Base-by-base conservation (phyloP, 352 stramenopile species). In the Phytophthora aleatoria region DNA sequence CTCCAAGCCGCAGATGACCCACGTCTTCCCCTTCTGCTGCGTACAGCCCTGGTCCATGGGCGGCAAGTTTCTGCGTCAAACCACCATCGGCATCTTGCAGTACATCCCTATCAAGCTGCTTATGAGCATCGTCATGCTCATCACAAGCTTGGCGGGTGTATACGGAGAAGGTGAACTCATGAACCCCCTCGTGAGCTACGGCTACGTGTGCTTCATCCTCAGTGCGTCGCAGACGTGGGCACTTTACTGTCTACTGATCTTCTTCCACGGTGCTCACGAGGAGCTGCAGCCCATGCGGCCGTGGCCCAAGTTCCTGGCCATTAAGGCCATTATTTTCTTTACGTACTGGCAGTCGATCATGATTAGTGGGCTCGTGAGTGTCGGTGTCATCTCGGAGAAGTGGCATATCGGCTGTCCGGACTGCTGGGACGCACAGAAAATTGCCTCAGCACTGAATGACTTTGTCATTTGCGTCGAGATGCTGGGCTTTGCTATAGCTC, bases 401-500 rank as follows among this genome's bases (percentile, higher is more conserved):
- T 95, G 83, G 84, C 73, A 85, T 52, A 96, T 95, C 33, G 84
- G 88, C 5, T 96, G 86, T 52, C 85, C 85, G 9, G 69, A 90
- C 35, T 97, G 84, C 64, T 96, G 85, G 88, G 77, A 85, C 55
- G 84, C 87, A 8, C 81, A 90, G 45, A 92, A 94, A 54, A 92
- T 97, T 64, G 87, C 81, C 13, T 96, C 92, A 49, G 93, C 85
- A 38, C 71, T 98, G 30, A 96, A 98, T 54, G 90, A 98, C 78
- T 96, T 98, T 65, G 76, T 98, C 67, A 98, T 98, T 63, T 98
- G 94, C 67, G 80, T 97, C 30, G 94, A 98, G 65, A 98, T 98
- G 94, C 81, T 98, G 50, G 81, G 95, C 49, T 96, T 97, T 50
- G 91, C 93, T 5, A 60, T 98, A 20, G 90, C 89, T 24, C 96